These are phyloP conservation scores for Chondrus crispus DNA, from an alignment of 23 red algal genomes.

Conservation along the genomic window DNA sequence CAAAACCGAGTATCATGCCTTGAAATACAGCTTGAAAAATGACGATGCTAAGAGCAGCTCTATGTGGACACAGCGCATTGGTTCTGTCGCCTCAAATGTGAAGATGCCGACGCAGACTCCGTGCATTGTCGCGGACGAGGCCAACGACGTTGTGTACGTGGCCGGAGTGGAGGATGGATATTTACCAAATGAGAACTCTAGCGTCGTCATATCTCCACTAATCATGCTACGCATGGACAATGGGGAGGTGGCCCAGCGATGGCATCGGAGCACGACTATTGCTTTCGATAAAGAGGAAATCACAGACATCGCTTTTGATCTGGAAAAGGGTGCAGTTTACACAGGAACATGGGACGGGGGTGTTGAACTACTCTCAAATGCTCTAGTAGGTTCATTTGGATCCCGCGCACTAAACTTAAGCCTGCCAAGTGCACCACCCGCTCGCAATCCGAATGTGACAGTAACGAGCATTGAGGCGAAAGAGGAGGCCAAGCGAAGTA, in stretches of 20 bases:
- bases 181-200: background rate
- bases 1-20: background rate
- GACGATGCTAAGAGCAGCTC: background rate
- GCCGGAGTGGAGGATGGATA: slow-evolving; percentile 47
- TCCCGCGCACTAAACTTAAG: slow-evolving; percentile 10
- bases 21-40: slow-evolving; percentile 15
- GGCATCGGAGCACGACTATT: slow-evolving; percentile 30
- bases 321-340: slow-evolving; percentile 18
- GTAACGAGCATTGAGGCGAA: background rate
- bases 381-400: slow-evolving; percentile 49
- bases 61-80: slow-evolving; percentile 1
- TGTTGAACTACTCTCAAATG: slow-evolving; percentile 11
- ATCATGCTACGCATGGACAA: slow-evolving; percentile 1
- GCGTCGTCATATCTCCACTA: slow-evolving; percentile 25
- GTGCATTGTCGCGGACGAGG: slow-evolving; percentile 20
- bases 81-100: slow-evolving; percentile 13
- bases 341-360: slow-evolving; percentile 49
- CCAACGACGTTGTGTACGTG: slow-evolving; percentile 7
- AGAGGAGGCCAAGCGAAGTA: background rate
- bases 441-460: background rate
- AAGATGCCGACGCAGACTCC: slow-evolving; percentile 2
- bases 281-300: slow-evolving; percentile 19
- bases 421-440: background rate
- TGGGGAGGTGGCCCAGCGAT: slow-evolving; percentile 28
- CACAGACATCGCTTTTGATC: slow-evolving; percentile 44